phyloP scores from a whole-genome alignment of 257 asterid species.

The Osmanthus fragrans region DNA sequence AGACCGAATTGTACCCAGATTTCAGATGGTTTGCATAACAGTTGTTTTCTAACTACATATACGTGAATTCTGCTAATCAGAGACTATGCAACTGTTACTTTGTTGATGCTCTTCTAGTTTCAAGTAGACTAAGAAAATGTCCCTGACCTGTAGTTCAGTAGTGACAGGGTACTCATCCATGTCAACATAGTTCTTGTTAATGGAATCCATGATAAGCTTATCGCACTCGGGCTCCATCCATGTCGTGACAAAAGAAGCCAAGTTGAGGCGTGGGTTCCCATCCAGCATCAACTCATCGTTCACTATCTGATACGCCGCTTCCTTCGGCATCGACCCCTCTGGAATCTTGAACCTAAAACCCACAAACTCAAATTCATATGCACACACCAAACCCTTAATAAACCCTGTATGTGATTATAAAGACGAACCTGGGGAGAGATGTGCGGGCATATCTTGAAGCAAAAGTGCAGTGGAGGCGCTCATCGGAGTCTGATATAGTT shows the following conservation, averaged over 20 bases:
- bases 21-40: neutral
- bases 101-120: neutral
- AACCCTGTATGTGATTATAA: neutral
- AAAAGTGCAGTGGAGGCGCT: conserved; percentile 49
- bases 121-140: neutral
- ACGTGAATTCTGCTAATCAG: neutral
- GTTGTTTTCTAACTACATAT: neutral
- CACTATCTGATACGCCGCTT: conserved; percentile 72
- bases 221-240: conserved; percentile 91
- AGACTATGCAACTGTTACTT: neutral
- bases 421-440: conserved; percentile 57
- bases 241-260: conserved; percentile 79
- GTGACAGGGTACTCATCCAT: conserved; percentile 87
- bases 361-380: neutral
- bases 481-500: conserved; percentile 30
- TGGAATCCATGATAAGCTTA: conserved; percentile 57
- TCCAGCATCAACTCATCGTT: conserved; percentile 77
- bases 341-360: conserved; percentile 53
- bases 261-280: conserved; percentile 70
- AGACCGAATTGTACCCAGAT: neutral
- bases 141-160: conserved; percentile 64
- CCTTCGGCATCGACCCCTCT: conserved; percentile 56
- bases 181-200: conserved; percentile 74
- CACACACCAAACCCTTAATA: neutral
- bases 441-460: conserved; percentile 65